A percentile compares a stretch with the other conserved stretches of the same genome.
These are phyloP conservation scores for Daldinia grandis DNA, from an alignment of 495 filamentous ascomycete genomes.

Conservation along the genomic window DNA sequence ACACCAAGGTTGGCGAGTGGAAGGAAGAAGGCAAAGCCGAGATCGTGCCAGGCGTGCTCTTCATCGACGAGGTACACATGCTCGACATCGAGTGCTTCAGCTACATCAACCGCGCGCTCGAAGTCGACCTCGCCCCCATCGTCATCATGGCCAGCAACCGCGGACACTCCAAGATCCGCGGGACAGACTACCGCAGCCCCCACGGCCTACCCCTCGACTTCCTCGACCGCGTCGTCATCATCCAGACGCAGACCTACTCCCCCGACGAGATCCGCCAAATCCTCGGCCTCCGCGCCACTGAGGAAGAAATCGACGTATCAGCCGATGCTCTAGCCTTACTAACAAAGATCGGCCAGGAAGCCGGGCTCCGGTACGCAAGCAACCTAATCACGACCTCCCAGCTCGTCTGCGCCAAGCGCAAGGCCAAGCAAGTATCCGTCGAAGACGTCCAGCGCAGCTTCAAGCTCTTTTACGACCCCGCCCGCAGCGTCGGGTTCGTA, in stretches of 20 bases:
- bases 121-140: slow-evolving; percentile 92
- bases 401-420: slow-evolving; percentile 79
- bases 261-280: slow-evolving; percentile 90
- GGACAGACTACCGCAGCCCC: slow-evolving; percentile 89
- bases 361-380: slow-evolving; percentile 90
- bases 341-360: slow-evolving; percentile 94
- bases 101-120: slow-evolving; percentile 95
- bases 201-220: slow-evolving; percentile 96
- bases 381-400: slow-evolving; percentile 95
- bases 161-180: slow-evolving; percentile 88
- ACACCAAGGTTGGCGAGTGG: slow-evolving; percentile 98
- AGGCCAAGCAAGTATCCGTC: slow-evolving; percentile 77
- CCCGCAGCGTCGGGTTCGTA: slow-evolving; percentile 88
- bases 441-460: slow-evolving; percentile 94
- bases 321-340: slow-evolving; percentile 89
- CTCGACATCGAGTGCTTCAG: slow-evolving; percentile 99
- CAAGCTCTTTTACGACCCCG: slow-evolving; percentile 89
- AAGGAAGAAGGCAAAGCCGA: slow-evolving; percentile 98
- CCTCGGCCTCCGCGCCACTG: slow-evolving; percentile 86
- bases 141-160: slow-evolving; percentile 99
- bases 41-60: slow-evolving; percentile 96
- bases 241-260: slow-evolving; percentile 91
- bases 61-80: slow-evolving; percentile 99
- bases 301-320: slow-evolving; percentile 92
- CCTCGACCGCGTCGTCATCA: slow-evolving; percentile 93